These are phyloP conservation scores for Leccinum boreale DNA, from an alignment of 768 basidiomycete genomes.

Conservation along the genomic window DNA sequence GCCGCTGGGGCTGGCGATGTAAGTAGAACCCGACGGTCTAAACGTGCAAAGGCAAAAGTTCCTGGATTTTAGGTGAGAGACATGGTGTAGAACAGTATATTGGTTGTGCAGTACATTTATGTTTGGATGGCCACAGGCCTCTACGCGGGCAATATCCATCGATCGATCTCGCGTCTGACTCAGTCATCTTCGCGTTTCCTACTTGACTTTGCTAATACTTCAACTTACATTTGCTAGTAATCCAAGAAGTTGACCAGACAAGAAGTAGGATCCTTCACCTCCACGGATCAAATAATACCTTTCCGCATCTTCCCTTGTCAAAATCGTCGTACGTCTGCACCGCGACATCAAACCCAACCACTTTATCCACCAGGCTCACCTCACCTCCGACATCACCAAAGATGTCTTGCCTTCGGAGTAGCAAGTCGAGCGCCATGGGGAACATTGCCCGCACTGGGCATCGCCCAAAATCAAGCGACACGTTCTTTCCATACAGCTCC, in stretches of 20 bases:
- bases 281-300: slow-evolving; percentile 79
- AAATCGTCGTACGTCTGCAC: slow-evolving; percentile 60
- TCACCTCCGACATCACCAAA: slow-evolving; percentile 67
- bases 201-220: background rate
- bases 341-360: slow-evolving; percentile 61
- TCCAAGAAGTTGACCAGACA: background rate
- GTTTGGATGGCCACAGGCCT: background rate
- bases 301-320: slow-evolving; percentile 70
- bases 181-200: background rate
- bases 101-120: background rate
- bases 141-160: background rate
- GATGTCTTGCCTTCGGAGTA: slow-evolving; percentile 68
- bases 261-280: slow-evolving; percentile 24
- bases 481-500: slow-evolving; percentile 72
- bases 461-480: slow-evolving; percentile 76
- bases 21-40: slow-evolving; percentile 9
- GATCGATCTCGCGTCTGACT: background rate
- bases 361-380: slow-evolving; percentile 61
- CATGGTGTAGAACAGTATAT: background rate
- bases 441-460: slow-evolving; percentile 81
- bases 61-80: slow-evolving; percentile 7
- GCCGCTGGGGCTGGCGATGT: background rate
- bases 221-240: background rate
- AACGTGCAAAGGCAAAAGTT: slow-evolving; percentile 7
- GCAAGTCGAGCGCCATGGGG: slow-evolving; percentile 62